A percentile compares a stretch with the other conserved stretches of the same genome.
Conservation (phyloP, 257 asterid species). For the Thymus mandschuricus region DNA sequence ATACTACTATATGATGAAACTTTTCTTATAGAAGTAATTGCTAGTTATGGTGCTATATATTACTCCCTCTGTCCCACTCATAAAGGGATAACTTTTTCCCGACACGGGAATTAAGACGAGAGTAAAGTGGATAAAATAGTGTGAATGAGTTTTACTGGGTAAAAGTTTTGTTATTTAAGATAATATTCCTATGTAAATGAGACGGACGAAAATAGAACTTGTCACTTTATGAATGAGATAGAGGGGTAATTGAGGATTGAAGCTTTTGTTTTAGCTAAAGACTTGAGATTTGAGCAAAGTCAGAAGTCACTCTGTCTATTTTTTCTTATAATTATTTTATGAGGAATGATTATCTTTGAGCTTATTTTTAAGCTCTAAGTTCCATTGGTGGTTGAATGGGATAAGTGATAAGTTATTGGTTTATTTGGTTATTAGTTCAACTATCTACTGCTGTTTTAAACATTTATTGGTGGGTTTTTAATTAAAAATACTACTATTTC, state of each 20-base stretch:
- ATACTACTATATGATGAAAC: not conserved
- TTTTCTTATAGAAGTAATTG: not conserved
- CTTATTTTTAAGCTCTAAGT: too few species aligned
- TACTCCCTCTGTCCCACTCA: not conserved
- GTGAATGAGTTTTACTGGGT: too few species aligned
- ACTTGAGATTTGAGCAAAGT: not conserved
- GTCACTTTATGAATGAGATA: too few species aligned
- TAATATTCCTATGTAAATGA: too few species aligned
- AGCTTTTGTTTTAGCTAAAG: not conserved
- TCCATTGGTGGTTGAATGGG: not conserved
- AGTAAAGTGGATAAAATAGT: too few species aligned
- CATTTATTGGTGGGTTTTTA: not conserved
- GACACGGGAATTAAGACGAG: too few species aligned
- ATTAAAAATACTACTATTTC: not conserved
- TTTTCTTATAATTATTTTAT: not conserved
- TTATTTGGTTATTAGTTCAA: conserved; percentile 3
- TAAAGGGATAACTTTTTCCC: too few species aligned
- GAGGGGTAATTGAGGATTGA: too few species aligned
- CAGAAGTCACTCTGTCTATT: not conserved
- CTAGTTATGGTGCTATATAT: too few species aligned
- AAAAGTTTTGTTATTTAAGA: too few species aligned
- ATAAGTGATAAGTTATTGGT: not conserved
- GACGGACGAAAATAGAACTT: too few species aligned
- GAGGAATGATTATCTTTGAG: not conserved
- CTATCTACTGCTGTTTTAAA: not conserved